Conservation (phyloP, 1,139 yeast species). For the Blastobotrys malaysiensis region DNA sequence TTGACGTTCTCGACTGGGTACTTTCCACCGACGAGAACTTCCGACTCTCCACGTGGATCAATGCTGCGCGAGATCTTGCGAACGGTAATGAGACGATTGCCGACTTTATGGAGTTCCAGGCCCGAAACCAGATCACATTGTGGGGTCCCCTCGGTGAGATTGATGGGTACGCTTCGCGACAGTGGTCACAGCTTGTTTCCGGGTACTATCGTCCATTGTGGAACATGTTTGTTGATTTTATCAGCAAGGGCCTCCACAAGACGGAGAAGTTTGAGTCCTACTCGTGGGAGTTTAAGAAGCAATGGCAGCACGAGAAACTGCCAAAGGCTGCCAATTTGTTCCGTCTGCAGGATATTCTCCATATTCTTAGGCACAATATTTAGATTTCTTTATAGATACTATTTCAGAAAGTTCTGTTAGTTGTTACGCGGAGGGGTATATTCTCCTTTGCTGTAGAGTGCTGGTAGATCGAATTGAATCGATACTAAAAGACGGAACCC, state of each 20-base stretch:
- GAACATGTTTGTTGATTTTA: conserved; percentile 10
- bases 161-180: conserved; percentile 15
- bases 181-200: conserved; percentile 18
- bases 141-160: conserved; percentile 17
- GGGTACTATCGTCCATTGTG: conserved; percentile 13
- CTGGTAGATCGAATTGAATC: no score
- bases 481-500: no score
- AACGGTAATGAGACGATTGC: conserved; percentile 8
- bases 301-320: background rate
- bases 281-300: background rate
- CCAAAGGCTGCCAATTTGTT: background rate
- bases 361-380: background rate
- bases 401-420: no score
- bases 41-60: conserved; percentile 12
- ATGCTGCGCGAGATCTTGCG: conserved; percentile 7
- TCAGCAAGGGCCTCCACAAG: conserved; percentile 1
- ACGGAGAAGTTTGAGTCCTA: background rate
- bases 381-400: background rate
- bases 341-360: background rate
- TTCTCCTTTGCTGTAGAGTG: no score
- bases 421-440: no score
- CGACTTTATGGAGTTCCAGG: conserved; percentile 13
- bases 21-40: conserved; percentile 16
- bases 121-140: conserved; percentile 17
- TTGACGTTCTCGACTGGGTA: conserved; percentile 13